Percentiles rank a stretch among this genome's conserved stretches.
Evolutionary conservation across 2,329 filamentous ascomycete genomes (phyloP).

Genomic region (Coleophoma cylindrospora): DNA sequence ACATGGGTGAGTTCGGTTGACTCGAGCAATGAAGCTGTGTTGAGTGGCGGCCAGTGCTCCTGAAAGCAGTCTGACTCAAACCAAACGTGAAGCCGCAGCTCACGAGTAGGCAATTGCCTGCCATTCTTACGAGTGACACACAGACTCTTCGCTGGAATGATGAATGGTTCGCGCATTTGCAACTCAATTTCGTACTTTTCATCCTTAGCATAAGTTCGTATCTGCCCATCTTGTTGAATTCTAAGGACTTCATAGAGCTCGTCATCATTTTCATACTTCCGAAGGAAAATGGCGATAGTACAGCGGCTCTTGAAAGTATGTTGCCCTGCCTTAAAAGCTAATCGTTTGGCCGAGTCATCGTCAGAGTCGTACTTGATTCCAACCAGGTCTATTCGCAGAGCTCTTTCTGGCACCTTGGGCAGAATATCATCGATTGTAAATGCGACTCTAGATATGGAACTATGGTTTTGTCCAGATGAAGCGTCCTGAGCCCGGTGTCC

Average conservation of each 20-base stretch:
- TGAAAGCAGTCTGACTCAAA: constrained; percentile 8
- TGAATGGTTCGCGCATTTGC: constrained; percentile 10
- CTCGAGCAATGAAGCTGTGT: constrained; percentile 1
- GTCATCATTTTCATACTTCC: constrained; percentile 10
- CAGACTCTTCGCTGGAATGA: constrained; percentile 12
- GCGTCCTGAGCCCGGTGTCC: background rate
- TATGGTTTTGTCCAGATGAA: background rate
- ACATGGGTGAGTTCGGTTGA: constrained; percentile 1
- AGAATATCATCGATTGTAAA: constrained; percentile 5
- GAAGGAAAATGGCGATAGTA: constrained; percentile 12
- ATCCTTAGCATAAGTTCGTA: constrained; percentile 6
- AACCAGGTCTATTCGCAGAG: constrained; percentile 16
- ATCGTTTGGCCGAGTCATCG: background rate
- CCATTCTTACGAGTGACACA: constrained; percentile 11
- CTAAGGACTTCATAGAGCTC: constrained; percentile 2
- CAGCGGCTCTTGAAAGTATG: constrained; percentile 12
- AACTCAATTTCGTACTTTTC: constrained; percentile 10
- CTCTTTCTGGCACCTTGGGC: constrained; percentile 5
- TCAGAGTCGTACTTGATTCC: constrained; percentile 7
- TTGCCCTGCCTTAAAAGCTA: background rate
- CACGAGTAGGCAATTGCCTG: constrained; percentile 11
- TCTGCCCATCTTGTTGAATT: constrained; percentile 6
- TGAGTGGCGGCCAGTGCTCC: constrained; percentile 18
- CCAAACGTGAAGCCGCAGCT: constrained; percentile 12
- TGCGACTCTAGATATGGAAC: no score